Evolutionary conservation across 1,139 yeast species (phyloP), one percentile per base, ranked within the genome.

Genomic region (Geotrichum klebahnii): DNA sequence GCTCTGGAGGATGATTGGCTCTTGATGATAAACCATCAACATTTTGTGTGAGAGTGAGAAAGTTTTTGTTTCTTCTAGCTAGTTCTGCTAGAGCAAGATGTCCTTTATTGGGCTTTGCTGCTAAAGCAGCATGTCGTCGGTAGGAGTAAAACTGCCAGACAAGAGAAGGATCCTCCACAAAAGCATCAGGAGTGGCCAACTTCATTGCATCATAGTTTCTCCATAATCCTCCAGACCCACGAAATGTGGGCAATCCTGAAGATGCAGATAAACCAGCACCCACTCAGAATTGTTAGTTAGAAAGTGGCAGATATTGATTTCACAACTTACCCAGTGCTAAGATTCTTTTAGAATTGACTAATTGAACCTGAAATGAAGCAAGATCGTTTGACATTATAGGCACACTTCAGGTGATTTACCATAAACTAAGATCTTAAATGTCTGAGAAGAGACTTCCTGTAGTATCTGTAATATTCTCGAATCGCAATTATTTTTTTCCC

Each of bases 101-200:
- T 0, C 92, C 96, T 16, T 63, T 65, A 59, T 87, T 87, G 0
- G 96, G 96, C 41, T 65, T 66, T 1, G 92, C 89, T 44, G 68
- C 66, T 48, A 86, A 68, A 0, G 95, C 90, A 40, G 72, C 72
- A 50, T 71, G 74, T 46, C 96, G 66, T 54, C 95, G 70, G 67
- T 81, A 79, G 5, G 89, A 75, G 64, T 88, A 87, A 60, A 84
- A 88, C 61, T 85, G 92, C 96, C 96, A 88, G 3, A 88, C 96
- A 22, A 87, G 71, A 0, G 87, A 86, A 0, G 96, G 96, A 62
- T 87, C 90, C 17, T 75, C 73, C 53, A 81, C 79, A 63, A 88
- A 88, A 3, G 96, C 95, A 63, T 88, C 96, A 0, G 95, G 95
- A 0, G 96, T 88, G 5, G 95, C 95, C 48, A 88, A 71, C 60